Evolutionary conservation across 495 filamentous ascomycete species (phyloP), one percentile per base, ranked within the genome.

Genomic region (Penicillium turbatum): DNA sequence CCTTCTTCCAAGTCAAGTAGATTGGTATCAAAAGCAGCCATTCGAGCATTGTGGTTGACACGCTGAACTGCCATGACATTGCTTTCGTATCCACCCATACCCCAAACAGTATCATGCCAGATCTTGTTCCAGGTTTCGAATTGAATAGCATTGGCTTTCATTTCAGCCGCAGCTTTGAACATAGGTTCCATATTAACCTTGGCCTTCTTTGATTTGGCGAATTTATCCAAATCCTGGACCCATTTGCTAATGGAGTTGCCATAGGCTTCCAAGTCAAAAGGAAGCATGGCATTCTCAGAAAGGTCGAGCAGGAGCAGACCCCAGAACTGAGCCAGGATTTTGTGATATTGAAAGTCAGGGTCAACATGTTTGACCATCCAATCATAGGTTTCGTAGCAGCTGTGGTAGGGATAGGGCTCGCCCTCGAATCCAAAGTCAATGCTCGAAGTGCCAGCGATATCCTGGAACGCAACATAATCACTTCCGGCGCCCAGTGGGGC

Each of bases 401-500:
- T 90, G 68, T 90, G 84, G 49, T 86, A 85, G 2, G 92, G 90
- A 65, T 77, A 91, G 17, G 77, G 64, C 15, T 77, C 72, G 15
- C 87, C 89, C 35, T 70, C 64, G 59, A 98, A 98, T 34, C 83
- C 79, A 57, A 98, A 82, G 66, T 97, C 93, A 47, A 97, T 76
- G 15, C 88, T 92, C 6, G 89, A 91, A 5, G 86, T 89, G 37
- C 93, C 93, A n/a, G 89, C 92, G 21, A 97, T 87, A 59, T 92
- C 83, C 67, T 96, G 92, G 69, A 96, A 98, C 31, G 92, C 83
- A 27, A 92, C 86, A 61, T 89, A 93, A 65, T 97, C 93, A 61
- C 89, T 88, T n/a, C 83, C 88, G 10, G 84, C 83, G 42, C 89
- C 90, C 1, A 96, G 75, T 1, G 82, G 83, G 5, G 82, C 82